Base-by-base conservation (phyloP, 768 basidiomycete genomes). In the Mycena amicta region DNA sequence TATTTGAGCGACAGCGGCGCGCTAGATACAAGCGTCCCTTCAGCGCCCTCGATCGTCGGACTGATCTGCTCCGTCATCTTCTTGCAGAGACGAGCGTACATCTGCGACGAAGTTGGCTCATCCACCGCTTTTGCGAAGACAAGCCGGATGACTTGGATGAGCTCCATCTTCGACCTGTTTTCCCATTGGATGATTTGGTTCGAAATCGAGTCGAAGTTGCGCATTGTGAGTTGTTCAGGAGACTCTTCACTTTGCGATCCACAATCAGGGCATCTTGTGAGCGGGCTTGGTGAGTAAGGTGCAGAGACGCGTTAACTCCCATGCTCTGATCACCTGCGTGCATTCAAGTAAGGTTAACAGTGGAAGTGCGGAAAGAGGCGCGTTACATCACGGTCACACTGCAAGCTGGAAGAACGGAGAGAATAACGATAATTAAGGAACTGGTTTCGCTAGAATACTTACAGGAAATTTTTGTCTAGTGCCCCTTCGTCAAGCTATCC, bases 71-170 rank as follows among this genome's bases (percentile, higher is more conserved):
- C 93, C 90, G 95, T 92, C 85, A 97, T 90, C 82, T 93, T 92
- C 63, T 93, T 81, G 71, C 95, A 98, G 33, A 99, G 79, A 28
- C 91, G 87, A 29, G 96, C 96, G 71, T 99, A 98, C 93, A 98
- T 97, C 78, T 93, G 90, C 2, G 93, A 95, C 90, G 93, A 95
- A 8, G 88, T 85, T 43, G 93, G 92, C 72, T 97, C 95, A 72
- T 97, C 95, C 5, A 92, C 96, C 8, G 95, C 95, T 80, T 95
- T 97, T 74, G 96, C 96, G 72, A 97, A 98, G 29, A 98, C 92
- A 52, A 97, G 88, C 57, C 89, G 86, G 73, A 97, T 98, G 71
- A 98, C 96, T 66, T 95, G 92, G 66, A 96, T 96, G 59, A 98
- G 85, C 11, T 8, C 33, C 18, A 37, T 37, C 3, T 94, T 95